Base-by-base conservation (phyloP, 495 filamentous ascomycete species). In the Chaetomium fimeti region DNA sequence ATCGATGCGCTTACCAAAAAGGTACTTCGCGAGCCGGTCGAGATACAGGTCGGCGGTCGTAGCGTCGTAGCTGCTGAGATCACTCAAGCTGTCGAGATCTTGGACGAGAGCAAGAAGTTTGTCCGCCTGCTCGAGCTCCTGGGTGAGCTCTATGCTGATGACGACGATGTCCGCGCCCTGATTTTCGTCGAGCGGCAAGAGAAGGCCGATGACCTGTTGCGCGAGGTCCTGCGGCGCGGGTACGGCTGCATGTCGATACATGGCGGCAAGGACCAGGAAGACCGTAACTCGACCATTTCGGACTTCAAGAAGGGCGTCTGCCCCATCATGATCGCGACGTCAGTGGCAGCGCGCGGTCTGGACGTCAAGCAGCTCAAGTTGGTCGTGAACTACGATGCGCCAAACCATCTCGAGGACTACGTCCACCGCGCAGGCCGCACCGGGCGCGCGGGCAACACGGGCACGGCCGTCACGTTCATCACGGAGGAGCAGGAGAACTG, bases 211-310 rank as follows among this genome's bases (percentile, higher is more conserved):
- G 87, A 84, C 48, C 75, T 99, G 5, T 77, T 97, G 5, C 84
- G 87, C 24, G 90, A 94, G 69, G 76, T 98, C 53, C 85, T 95
- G 84, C 85, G 87, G 22, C 93, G 91, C 74, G 91, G 91, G 9
- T 99, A 98, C 70, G 91, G 92, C 5, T 95, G 90, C 77, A 91
- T 93, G 85, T 94, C 94, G 22, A 95, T 99, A 56, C 95, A 99
- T 66, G 95, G 95, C 45, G 92, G 91, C 32, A 96, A 97, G 69
- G 94, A 98, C 66, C 94, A 98, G 70, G 88, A 91, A 68, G 95
- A 99, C 70, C 89, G 95, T 51, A 91, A 96, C 71, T 94, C 92
- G 29, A 92, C 92, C 29, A 97, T 99, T 69, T 84, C 88, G 57
- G 93, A 97, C 71, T 99, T 98, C 84, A 97, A 97, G 73, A 87